These are phyloP conservation scores for Hypoxylon sp. DNA, from an alignment of 2,329 filamentous ascomycete genomes.

Conservation along the genomic window DNA sequence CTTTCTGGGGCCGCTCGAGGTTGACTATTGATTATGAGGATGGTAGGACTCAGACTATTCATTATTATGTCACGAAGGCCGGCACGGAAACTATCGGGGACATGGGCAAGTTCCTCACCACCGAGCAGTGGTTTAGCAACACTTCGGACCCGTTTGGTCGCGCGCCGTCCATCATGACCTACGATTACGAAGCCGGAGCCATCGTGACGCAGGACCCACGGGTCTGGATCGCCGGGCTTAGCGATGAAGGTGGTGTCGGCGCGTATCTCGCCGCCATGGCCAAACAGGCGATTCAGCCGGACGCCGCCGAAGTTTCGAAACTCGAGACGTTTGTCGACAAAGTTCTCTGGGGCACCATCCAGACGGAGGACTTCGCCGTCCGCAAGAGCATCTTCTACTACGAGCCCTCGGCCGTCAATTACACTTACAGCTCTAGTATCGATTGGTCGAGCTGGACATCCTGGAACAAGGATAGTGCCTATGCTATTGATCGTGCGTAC, in stretches of 20 bases:
- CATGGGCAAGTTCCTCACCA: constrained; percentile 68
- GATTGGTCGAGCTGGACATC: constrained; percentile 67
- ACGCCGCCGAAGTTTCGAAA: constrained; percentile 63
- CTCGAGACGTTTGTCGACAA: constrained; percentile 69
- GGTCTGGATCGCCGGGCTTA: constrained; percentile 72
- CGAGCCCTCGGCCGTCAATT: constrained; percentile 61
- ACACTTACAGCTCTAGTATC: constrained; percentile 60
- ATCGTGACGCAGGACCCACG: constrained; percentile 64
- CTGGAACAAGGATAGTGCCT: constrained; percentile 65
- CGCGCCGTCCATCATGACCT: constrained; percentile 69
- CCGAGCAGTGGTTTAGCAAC: constrained; percentile 66
- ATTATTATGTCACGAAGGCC: constrained; percentile 69
- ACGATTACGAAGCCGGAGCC: constrained; percentile 64
- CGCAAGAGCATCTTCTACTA: constrained; percentile 72
- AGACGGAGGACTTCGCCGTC: constrained; percentile 63
- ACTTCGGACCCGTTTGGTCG: constrained; percentile 68
- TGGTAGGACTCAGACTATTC: constrained; percentile 65
- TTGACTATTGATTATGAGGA: constrained; percentile 65
- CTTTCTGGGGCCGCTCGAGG: constrained; percentile 65
- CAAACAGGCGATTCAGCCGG: constrained; percentile 68
- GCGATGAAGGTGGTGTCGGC: constrained; percentile 71
- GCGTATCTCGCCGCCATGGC: constrained; percentile 68
- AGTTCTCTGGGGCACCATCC: constrained; percentile 66
- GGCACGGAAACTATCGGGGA: constrained; percentile 61
- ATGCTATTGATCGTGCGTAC: constrained; percentile 66